These are phyloP conservation scores for Phytophthora palmivora DNA, from an alignment of 352 stramenopile genomes.

Conservation along the genomic window DNA sequence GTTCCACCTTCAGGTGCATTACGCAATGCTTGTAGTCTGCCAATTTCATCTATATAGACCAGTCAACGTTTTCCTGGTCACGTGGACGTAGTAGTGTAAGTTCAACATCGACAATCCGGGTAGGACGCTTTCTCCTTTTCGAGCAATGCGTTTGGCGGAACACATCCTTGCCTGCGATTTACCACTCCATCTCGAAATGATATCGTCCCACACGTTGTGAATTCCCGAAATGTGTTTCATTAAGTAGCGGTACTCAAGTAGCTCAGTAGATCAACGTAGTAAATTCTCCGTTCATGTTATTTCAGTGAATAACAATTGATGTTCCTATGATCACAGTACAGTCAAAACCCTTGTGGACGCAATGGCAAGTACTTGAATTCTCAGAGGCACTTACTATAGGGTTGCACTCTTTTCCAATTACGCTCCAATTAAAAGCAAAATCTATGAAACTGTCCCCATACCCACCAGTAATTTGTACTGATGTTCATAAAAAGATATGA, in stretches of 20 bases:
- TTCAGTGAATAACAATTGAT: slow-evolving; percentile 7
- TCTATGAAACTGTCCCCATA: slow-evolving; percentile 1
- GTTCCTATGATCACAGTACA: no score
- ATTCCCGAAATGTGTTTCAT: slow-evolving; percentile 15
- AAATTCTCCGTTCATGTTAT: background rate
- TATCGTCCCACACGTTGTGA: slow-evolving; percentile 12
- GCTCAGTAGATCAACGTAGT: slow-evolving; percentile 3
- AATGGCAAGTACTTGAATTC: no score
- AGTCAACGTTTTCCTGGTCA: background rate
- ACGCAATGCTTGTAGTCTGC: no score
- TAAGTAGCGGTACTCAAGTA: slow-evolving; percentile 8
- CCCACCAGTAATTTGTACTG: background rate
- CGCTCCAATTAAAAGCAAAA: slow-evolving; percentile 11
- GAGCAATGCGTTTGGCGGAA: no score
- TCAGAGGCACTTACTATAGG: slow-evolving; percentile 4
- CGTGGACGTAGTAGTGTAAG: background rate
- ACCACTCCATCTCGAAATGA: slow-evolving; percentile 3
- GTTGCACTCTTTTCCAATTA: slow-evolving; percentile 3
- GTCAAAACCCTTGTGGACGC: no score
- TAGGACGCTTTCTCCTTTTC: no score
- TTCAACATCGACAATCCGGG: no score
- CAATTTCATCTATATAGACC: no score
- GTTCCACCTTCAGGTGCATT: no score
- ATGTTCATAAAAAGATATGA: slow-evolving; percentile 1
- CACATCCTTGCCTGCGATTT: no score